Conservation (phyloP, 2,329 filamentous ascomycete species). For the Arthrobotrys musiformis region DNA sequence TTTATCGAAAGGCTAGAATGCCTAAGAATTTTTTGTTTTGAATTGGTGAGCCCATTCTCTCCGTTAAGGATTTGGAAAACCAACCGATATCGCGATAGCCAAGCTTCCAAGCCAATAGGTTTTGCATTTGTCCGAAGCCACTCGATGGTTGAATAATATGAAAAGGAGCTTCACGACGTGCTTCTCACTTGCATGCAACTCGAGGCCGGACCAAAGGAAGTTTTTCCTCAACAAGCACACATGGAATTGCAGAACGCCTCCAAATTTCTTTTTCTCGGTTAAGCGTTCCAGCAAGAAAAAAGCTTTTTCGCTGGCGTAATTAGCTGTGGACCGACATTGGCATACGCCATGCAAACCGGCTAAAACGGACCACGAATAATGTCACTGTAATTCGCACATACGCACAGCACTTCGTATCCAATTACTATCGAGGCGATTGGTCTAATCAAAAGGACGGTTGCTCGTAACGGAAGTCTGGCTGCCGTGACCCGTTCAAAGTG, state of each 20-base stretch:
- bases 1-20: conserved; percentile 6
- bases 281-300: conserved; percentile 43
- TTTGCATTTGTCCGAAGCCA: conserved; percentile 55
- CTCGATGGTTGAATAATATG: conserved; percentile 51
- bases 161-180: conserved; percentile 34
- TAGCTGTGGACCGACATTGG: conserved; percentile 46
- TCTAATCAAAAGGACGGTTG: not conserved
- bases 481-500: conserved; percentile 28
- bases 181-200: conserved; percentile 37
- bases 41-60: not conserved
- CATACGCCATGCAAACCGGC: conserved; percentile 55
- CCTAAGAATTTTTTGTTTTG: not conserved
- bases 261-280: conserved; percentile 54
- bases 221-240: conserved; percentile 16
- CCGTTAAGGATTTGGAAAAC: not conserved
- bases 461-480: conserved; percentile 7
- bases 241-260: conserved; percentile 20
- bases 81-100: conserved; percentile 46
- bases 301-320: conserved; percentile 55
- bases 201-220: conserved; percentile 47
- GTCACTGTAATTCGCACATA: conserved; percentile 2
- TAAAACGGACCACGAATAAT: conserved; percentile 31
- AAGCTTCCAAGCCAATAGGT: conserved; percentile 33
- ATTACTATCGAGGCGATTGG: conserved; percentile 2
- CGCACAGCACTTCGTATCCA: not conserved